Evolutionary conservation across 2,329 filamentous ascomycete genomes (phyloP).

Genomic region (Hypoxylon sp.): DNA sequence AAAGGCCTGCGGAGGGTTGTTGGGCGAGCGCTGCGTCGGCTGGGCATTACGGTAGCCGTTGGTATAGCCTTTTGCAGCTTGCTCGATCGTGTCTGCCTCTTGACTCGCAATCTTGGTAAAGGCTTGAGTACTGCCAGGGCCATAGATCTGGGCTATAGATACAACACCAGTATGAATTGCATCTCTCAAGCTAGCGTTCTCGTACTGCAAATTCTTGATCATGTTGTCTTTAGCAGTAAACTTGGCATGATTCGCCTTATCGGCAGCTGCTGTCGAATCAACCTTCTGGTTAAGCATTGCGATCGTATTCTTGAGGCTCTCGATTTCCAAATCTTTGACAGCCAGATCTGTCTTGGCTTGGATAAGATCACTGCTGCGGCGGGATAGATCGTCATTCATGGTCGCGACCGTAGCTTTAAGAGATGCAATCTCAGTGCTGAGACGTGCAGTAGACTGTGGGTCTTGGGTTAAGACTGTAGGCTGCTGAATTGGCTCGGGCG

Average conservation of each 20-base stretch:
- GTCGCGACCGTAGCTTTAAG: slow-evolving; percentile 15
- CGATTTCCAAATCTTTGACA: slow-evolving; percentile 19
- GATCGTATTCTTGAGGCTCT: slow-evolving; percentile 4
- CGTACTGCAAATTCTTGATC: slow-evolving; percentile 13
- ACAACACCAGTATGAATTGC: slow-evolving; percentile 25
- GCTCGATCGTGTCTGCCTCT: not conserved
- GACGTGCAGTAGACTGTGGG: not conserved
- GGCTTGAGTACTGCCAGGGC: slow-evolving; percentile 7
- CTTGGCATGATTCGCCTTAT: not conserved
- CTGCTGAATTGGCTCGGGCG: not conserved
- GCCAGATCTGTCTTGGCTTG: slow-evolving; percentile 16
- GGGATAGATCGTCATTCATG: slow-evolving; percentile 17
- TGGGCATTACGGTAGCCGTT: not conserved
- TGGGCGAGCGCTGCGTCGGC: not conserved
- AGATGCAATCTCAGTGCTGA: slow-evolving; percentile 6
- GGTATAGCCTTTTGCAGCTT: not conserved
- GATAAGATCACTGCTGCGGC: slow-evolving; percentile 18
- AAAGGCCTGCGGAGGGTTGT: not conserved
- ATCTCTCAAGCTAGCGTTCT: slow-evolving; percentile 24
- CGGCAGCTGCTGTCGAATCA: not conserved
- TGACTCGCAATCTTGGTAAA: slow-evolving; percentile 14
- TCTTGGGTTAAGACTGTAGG: not conserved
- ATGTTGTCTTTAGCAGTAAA: slow-evolving; percentile 8
- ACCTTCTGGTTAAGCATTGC: slow-evolving; percentile 8
- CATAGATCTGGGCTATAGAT: slow-evolving; percentile 22